These are phyloP conservation scores for Glycyrrhiza uralensis DNA, from an alignment of 306 rosid species.

Conservation along the genomic window DNA sequence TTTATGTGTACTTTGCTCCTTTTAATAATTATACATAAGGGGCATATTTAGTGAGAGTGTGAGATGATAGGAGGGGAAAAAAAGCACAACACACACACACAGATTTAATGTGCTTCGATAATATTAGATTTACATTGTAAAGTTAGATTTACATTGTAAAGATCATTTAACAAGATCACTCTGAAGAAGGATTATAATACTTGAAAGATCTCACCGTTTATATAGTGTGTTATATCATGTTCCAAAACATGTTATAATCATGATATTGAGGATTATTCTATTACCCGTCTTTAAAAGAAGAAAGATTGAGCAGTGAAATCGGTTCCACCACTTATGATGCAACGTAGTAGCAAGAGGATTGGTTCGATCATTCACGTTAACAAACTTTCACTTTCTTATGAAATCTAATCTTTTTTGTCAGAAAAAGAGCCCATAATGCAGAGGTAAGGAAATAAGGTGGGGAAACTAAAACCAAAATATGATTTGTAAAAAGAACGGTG, in stretches of 20 bases:
- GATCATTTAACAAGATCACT: not conserved
- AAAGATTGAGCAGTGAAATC: no score
- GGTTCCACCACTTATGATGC: no score
- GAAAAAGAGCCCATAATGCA: no score
- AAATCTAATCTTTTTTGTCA: no score
- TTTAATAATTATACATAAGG: not conserved
- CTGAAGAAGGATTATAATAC: conserved; percentile 6
- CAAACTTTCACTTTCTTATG: no score
- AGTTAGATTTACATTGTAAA: not conserved
- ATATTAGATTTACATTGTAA: no score
- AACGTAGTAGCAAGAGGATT: no score
- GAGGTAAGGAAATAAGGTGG: no score
- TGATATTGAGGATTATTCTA: not conserved
- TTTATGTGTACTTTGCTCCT: not conserved
- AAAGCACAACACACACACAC: not conserved
- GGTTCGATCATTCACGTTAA: no score
- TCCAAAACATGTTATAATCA: not conserved
- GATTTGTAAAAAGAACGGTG: no score
- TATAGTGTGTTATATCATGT: not conserved
- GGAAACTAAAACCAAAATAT: no score
- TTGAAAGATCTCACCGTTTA: not conserved
- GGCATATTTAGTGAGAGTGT: not conserved
- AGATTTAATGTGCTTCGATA: not conserved
- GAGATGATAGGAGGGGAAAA: not conserved
- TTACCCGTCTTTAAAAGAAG: no score